These are phyloP conservation scores for Hyphodiscus hymeniophilus DNA, from an alignment of 495 filamentous ascomycete species.

Conservation along the genomic window DNA sequence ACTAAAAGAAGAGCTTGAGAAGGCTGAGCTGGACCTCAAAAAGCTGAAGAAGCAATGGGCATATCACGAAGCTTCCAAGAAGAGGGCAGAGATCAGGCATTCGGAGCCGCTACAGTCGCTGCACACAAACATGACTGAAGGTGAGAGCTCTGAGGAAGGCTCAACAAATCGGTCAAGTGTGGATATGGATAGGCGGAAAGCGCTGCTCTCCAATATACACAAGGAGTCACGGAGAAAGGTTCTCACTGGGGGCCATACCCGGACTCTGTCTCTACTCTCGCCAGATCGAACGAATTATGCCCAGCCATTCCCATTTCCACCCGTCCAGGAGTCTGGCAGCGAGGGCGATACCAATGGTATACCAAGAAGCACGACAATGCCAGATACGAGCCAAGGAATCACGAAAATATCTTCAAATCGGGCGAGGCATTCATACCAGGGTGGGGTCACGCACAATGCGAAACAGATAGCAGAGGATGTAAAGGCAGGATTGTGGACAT, in stretches of 20 bases:
- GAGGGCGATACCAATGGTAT: conserved; percentile 1
- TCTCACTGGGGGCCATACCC: conserved; percentile 51
- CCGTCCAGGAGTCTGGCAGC: conserved; percentile 15
- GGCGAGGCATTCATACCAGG: conserved; percentile 21
- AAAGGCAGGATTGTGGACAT: conserved; percentile 88
- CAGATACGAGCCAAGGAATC: conserved; percentile 21
- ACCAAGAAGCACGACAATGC: conserved; percentile 13
- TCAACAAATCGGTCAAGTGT: conserved; percentile 17
- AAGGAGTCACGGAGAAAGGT: conserved; percentile 50
- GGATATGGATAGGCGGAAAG: conserved; percentile 55
- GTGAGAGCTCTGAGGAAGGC: conserved; percentile 5
- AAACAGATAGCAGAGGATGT: conserved; percentile 90
- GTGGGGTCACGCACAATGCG: conserved; percentile 24
- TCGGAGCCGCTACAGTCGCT: conserved; percentile 42
- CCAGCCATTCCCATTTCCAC: conserved; percentile 34
- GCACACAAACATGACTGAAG: conserved; percentile 24
- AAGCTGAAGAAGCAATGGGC: conserved; percentile 79
- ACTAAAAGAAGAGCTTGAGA: conserved; percentile 75
- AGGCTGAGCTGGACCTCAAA: conserved; percentile 69
- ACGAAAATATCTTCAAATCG: conserved; percentile 8
- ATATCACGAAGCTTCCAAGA: conserved; percentile 66
- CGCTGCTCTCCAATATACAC: conserved; percentile 36
- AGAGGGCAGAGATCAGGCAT: conserved; percentile 53
- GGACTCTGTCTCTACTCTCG: conserved; percentile 80
- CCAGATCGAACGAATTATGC: conserved; percentile 39